These are phyloP conservation scores for Zizania latifolia DNA, from an alignment of 176 grass and related monocot species.

Conservation along the genomic window DNA sequence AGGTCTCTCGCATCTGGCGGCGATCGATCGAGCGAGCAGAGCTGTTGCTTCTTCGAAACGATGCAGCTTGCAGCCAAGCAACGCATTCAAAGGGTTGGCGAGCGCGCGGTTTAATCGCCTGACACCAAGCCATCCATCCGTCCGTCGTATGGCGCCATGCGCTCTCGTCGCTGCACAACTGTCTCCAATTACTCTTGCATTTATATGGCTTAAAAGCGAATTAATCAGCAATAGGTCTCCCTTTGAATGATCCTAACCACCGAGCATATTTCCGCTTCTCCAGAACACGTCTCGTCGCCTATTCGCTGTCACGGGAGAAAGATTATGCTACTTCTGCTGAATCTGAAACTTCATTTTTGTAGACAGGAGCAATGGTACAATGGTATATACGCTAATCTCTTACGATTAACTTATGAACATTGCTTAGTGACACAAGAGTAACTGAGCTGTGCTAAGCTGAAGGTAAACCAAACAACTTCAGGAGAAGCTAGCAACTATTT, in stretches of 20 bases:
- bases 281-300: background rate
- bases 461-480: too few relatives aligned
- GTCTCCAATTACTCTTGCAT: conserved; percentile 88
- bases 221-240: conserved; percentile 61
- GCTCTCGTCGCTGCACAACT: conserved; percentile 42
- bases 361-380: too few relatives aligned
- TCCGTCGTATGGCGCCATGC: background rate
- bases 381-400: too few relatives aligned
- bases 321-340: background rate
- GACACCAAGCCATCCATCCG: background rate
- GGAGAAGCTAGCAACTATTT: background rate
- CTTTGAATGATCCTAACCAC: conserved; percentile 80
- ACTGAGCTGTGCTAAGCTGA: too few relatives aligned
- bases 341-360: too few relatives aligned
- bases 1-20: background rate
- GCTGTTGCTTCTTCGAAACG: too few relatives aligned
- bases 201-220: conserved; percentile 78
- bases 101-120: conserved; percentile 28
- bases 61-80: background rate
- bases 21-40: too few relatives aligned
- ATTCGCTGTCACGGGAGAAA: conserved; percentile 5
- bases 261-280: background rate
- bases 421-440: background rate
- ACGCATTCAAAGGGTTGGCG: conserved; percentile 44
- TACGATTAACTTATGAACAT: background rate